Base-by-base conservation (phyloP, 257 asterid genomes). In the Echium plantagineum region DNA sequence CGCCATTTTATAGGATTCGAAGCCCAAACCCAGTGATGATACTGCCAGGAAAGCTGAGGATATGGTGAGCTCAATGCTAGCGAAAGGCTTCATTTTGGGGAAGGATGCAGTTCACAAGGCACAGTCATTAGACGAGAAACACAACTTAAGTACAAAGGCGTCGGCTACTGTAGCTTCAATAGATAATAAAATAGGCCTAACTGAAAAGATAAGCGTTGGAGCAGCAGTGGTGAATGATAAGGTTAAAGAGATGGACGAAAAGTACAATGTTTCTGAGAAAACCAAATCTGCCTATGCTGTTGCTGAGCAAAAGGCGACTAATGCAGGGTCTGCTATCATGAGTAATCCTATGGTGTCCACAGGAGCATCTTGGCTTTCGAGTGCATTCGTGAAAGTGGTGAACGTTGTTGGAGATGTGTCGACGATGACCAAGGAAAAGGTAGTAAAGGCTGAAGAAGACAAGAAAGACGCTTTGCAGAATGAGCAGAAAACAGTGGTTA, bases 71-170 rank as follows among this genome's bases (percentile, higher is more conserved):
- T 70, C 78, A 3, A 76, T 82, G 78, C 76, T 82, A 21, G 84
- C 94, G 6, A 82, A 65, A 74, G 94, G 90, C 2, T 85, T 71
- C 49, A 70, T 69, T 13, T 65, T 85, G 57, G 85, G 87, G 58
- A 80, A 82, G 52, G 94, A 78, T 64, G 86, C 84, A 8, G 66
- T 85, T 10, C 74, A 69, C 62, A 77, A 59, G 66, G 90, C 90
- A 8, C 71, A 77, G 66, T 59, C 76, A 7, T 64, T 85, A 2
- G 88, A 83, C 6, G 77, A 80, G 65, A 85, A 63, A 78, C 94
- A 80, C 71, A 75, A 65, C 0, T 48, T 73, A 66, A 74, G 74
- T 22, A 58, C 74, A 13, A 76, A 64, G 8, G 94, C 90, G n/a
- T 72, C 82, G 1, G 77, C 85, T 2, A 79, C 78, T 0, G 83